phyloP scores from a whole-genome alignment of 441 rosid species.

The Gossypium gossypioides region DNA sequence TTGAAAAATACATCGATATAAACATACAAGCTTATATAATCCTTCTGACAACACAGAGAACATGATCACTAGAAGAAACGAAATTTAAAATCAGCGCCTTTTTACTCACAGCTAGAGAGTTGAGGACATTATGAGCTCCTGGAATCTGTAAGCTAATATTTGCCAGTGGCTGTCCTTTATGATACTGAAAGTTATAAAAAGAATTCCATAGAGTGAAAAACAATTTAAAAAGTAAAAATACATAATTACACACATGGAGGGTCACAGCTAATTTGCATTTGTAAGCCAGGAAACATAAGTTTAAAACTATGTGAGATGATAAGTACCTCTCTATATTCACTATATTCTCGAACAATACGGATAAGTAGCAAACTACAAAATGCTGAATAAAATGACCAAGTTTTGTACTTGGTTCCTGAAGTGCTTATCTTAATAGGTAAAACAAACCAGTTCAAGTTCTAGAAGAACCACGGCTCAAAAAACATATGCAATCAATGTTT shows the following conservation, averaged over 20 bases:
- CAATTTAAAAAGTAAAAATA: neutral
- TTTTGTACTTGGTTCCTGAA: neutral
- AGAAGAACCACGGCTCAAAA: neutral
- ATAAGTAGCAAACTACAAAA: neutral
- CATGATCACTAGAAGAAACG: neutral
- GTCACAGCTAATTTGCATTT: neutral
- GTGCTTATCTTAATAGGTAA: neutral
- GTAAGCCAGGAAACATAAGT: neutral
- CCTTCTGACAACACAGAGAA: neutral
- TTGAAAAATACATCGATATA: neutral
- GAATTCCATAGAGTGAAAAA: neutral
- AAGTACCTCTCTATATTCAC: neutral
- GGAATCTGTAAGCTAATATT: slow-evolving; percentile 23
- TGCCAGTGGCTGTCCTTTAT: slow-evolving; percentile 18
- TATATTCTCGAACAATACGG: neutral
- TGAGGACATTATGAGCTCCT: slow-evolving; percentile 26
- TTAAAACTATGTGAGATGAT: neutral
- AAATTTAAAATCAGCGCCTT: neutral
- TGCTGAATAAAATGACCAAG: neutral
- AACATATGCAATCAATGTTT: neutral
- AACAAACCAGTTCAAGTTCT: neutral
- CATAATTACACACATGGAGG: neutral
- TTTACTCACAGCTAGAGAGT: slow-evolving; percentile 24
- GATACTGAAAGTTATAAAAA: slow-evolving; percentile 14
- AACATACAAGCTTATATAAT: neutral